A percentile compares a stretch with the other conserved stretches of the same genome.
Evolutionary conservation across 1,284 basidiomycete species (phyloP).

Genomic region (Peniophora sp.): DNA sequence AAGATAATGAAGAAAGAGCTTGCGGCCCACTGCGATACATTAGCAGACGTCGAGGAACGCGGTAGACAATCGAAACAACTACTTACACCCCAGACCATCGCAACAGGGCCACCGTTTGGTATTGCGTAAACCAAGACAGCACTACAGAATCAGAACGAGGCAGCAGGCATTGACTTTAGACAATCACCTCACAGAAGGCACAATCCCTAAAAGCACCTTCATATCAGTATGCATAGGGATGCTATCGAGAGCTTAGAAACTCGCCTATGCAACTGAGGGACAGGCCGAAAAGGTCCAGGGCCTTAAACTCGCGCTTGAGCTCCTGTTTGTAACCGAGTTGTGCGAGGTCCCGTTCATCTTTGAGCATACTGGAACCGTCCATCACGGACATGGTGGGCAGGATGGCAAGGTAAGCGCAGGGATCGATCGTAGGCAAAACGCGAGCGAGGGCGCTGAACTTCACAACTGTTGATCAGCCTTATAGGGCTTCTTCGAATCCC

Average conservation of each 20-base stretch:
- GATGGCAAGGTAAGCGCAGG: too few species aligned
- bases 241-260: too few species aligned
- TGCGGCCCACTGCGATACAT: slow-evolving; percentile 22
- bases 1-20: slow-evolving; percentile 14
- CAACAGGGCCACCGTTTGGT: slow-evolving; percentile 36
- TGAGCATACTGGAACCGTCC: too few species aligned
- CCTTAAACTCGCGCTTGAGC: slow-evolving; percentile 26
- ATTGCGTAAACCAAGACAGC: slow-evolving; percentile 32
- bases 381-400: too few species aligned
- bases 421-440: too few species aligned
- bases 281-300: slow-evolving; percentile 23
- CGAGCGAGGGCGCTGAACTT: too few species aligned
- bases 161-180: slow-evolving; percentile 11
- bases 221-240: background rate
- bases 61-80: too few species aligned
- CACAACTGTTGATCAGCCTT: too few species aligned
- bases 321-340: slow-evolving; percentile 37
- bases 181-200: slow-evolving; percentile 32
- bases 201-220: too few species aligned
- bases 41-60: too few species aligned
- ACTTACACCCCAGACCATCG: slow-evolving; percentile 40
- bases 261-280: slow-evolving; percentile 30
- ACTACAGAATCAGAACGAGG: slow-evolving; percentile 12
- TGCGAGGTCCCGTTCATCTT: slow-evolving; percentile 24
- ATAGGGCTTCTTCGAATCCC: too few species aligned